phyloP scores from a whole-genome alignment of 169 alveolate genomes.

The Eimeria maxima region DNA sequence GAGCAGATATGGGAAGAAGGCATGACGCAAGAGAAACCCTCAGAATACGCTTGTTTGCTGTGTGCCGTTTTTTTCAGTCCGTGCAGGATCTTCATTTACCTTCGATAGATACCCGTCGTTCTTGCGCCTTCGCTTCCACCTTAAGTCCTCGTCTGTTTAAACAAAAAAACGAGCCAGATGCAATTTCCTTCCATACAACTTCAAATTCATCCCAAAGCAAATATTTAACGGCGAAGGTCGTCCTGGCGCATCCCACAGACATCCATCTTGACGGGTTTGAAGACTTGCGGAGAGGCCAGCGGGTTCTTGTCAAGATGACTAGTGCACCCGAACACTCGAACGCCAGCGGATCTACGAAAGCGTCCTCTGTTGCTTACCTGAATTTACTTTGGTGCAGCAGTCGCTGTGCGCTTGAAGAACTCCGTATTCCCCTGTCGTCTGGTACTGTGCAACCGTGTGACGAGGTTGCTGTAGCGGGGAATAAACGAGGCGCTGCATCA shows the following conservation, averaged over 20 bases:
- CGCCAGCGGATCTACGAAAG: not conserved
- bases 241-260: not conserved
- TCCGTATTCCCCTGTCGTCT: constrained; percentile 10
- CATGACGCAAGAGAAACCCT: not conserved
- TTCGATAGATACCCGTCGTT: not conserved
- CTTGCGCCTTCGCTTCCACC: not conserved
- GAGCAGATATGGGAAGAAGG: not conserved
- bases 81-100: constrained; percentile 30
- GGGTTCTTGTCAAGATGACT: constrained; percentile 22
- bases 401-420: not conserved
- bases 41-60: not conserved
- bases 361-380: not conserved
- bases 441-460: not conserved
- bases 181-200: not conserved
- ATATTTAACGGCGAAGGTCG: not conserved
- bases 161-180: not conserved
- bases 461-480: constrained; percentile 13
- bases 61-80: not conserved
- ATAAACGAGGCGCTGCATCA: not conserved
- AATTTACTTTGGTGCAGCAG: constrained; percentile 45
- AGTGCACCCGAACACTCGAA: not conserved
- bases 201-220: not conserved
- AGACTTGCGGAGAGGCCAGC: constrained; percentile 47
- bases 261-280: not conserved
- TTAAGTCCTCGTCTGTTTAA: not conserved